These are phyloP conservation scores for Fusarium camptoceras DNA, from an alignment of 2,329 filamentous ascomycete species.

Conservation along the genomic window DNA sequence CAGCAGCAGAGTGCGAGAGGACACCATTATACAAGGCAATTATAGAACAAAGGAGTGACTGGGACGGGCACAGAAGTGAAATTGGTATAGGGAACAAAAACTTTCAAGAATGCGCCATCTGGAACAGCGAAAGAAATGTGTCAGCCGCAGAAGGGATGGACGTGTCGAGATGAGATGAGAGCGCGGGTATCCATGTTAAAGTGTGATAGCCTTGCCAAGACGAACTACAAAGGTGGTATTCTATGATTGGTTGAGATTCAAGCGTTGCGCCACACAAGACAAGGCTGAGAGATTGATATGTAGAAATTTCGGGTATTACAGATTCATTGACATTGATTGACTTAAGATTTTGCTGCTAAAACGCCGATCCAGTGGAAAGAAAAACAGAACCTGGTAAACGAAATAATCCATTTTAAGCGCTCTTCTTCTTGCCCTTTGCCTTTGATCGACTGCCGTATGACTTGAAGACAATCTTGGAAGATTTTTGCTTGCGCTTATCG, in stretches of 20 bases:
- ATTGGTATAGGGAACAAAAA: conserved; percentile 6
- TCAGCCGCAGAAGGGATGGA: conserved; percentile 35
- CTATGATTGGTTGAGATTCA: conserved; percentile 31
- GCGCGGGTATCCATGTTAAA: conserved; percentile 27
- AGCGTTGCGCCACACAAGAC: conserved; percentile 46
- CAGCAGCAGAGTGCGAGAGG: conserved; percentile 59
- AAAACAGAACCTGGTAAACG: conserved; percentile 30
- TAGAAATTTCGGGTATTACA: conserved; percentile 44
- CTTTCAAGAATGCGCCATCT: conserved; percentile 36
- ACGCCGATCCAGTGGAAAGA: conserved; percentile 28
- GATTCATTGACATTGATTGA: conserved; percentile 45
- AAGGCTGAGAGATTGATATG: conserved; percentile 38
- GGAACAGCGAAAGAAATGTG: conserved; percentile 18
- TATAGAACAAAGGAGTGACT: conserved; percentile 27
- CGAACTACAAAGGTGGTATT: conserved; percentile 39
- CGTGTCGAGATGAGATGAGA: conserved; percentile 43
- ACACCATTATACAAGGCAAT: conserved; percentile 40
- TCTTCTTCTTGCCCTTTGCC: conserved; percentile 59
- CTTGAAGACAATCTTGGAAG: conserved; percentile 69
- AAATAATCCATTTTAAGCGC: conserved; percentile 12
- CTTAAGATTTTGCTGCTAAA: conserved; percentile 46
- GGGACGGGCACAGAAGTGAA: conserved; percentile 8
- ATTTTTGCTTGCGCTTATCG: conserved; percentile 68
- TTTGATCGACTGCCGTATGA: conserved; percentile 66
- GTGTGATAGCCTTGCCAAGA: conserved; percentile 43